Percentiles rank a stretch among this genome's conserved stretches.
These are phyloP conservation scores for Cladophialophora exuberans DNA, from an alignment of 2,329 filamentous ascomycete species.

Conservation along the genomic window DNA sequence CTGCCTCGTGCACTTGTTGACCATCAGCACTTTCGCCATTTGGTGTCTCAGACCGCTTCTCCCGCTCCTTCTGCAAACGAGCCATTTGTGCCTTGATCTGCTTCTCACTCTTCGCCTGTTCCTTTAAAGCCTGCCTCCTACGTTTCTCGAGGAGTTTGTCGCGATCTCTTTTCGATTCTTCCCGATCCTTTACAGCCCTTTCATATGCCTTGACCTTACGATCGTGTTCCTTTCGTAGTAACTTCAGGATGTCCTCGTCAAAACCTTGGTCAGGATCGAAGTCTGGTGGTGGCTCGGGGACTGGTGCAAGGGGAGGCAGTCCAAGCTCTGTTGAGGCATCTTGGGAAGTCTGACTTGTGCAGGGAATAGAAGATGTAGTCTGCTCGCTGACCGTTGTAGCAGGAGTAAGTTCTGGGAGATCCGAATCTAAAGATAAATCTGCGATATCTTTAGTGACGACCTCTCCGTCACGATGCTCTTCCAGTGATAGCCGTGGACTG, in stretches of 20 bases:
- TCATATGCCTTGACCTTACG: conserved; percentile 67
- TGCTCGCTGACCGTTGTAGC: conserved; percentile 1
- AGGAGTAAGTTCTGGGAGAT: conserved; percentile 2
- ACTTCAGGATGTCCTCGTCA: conserved; percentile 68
- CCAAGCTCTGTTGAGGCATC: conserved; percentile 3
- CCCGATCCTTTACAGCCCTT: conserved; percentile 67
- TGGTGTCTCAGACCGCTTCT: conserved; percentile 30
- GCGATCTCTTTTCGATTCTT: conserved; percentile 57
- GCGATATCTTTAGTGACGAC: conserved; percentile 37
- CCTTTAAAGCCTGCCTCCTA: conserved; percentile 22
- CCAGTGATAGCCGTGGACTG: conserved; percentile 51
- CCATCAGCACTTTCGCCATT: conserved; percentile 27
- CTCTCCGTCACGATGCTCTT: conserved; percentile 48
- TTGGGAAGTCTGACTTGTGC: background rate
- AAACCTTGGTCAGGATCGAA: conserved; percentile 63
- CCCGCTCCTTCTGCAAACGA: conserved; percentile 36
- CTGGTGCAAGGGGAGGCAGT: conserved; percentile 53
- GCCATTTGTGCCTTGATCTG: conserved; percentile 27
- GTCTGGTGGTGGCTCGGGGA: conserved; percentile 58
- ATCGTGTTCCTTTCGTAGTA: conserved; percentile 70
- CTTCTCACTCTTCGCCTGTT: conserved; percentile 36
- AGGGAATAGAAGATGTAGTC: background rate
- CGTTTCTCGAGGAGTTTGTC: conserved; percentile 35
- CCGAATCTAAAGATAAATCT: conserved; percentile 29
- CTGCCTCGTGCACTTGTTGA: conserved; percentile 18